These are phyloP conservation scores for Phaffomyces antillensis DNA, from an alignment of 805 yeast genomes.

Conservation along the genomic window DNA sequence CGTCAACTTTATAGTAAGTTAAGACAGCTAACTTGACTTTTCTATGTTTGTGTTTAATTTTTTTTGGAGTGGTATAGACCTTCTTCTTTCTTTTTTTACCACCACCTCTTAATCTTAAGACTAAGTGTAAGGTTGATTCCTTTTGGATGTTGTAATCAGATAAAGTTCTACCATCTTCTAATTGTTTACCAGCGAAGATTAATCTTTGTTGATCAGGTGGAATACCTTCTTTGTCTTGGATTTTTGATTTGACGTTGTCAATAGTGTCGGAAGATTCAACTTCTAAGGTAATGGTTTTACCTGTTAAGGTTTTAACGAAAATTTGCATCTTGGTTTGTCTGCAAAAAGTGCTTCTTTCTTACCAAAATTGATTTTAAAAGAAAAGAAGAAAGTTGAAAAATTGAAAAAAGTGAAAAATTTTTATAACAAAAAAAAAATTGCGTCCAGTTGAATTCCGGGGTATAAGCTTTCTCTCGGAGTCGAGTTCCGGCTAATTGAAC, in stretches of 20 bases:
- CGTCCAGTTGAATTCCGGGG: background rate
- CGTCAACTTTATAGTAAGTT: conserved; percentile 98
- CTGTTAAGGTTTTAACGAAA: conserved; percentile 98
- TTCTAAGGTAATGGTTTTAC: conserved; percentile 97
- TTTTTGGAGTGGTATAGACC: conserved; percentile 99
- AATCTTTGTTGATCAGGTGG: conserved; percentile 98
- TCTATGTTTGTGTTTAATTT: conserved; percentile 99
- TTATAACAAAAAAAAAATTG: background rate
- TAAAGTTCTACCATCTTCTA: conserved; percentile 93
- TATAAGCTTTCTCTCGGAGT: background rate
- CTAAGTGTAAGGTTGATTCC: conserved; percentile 95
- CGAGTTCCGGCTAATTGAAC: background rate
- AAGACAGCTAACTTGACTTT: conserved; percentile 98
- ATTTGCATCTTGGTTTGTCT: conserved; percentile 74
- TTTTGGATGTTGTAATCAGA: conserved; percentile 98
- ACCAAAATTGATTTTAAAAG: conserved; percentile 12
- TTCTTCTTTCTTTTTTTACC: conserved; percentile 99
- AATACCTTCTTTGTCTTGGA: conserved; percentile 95
- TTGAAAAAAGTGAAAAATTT: conserved; percentile 3
- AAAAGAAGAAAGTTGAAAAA: background rate
- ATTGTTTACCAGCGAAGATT: conserved; percentile 96
- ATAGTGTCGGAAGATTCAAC: conserved; percentile 97
- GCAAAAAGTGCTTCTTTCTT: conserved; percentile 27
- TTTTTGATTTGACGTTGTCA: conserved; percentile 94
- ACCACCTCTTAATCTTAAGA: conserved; percentile 97